Percentiles rank a stretch among this genome's conserved stretches.
Evolutionary conservation across 2,329 filamentous ascomycete species (phyloP).

Genomic region (Botrytis medusae): DNA sequence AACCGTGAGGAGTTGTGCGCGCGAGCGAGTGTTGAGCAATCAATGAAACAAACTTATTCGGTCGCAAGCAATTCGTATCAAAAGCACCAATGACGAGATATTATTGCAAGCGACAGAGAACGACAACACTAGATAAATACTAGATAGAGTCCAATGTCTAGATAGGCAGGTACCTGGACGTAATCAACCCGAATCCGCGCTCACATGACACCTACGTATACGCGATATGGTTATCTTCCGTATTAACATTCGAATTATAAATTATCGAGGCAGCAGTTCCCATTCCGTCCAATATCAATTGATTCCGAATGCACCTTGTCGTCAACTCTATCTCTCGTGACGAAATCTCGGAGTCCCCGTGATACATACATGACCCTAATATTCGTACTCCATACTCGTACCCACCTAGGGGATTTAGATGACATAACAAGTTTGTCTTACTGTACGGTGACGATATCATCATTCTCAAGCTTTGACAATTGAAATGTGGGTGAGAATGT

Average conservation of each 20-base stretch:
- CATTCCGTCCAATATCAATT: background rate
- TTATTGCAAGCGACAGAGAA: background rate
- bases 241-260: background rate
- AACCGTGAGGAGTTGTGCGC: background rate
- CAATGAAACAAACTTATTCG: background rate
- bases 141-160: background rate
- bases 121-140: too few species aligned
- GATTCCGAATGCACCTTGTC: background rate
- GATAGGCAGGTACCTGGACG: background rate
- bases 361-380: slow-evolving; percentile 5
- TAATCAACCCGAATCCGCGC: background rate
- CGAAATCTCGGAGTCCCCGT: slow-evolving; percentile 11
- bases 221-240: background rate
- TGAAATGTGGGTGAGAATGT: background rate
- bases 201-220: background rate
- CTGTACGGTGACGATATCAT: slow-evolving; percentile 1
- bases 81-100: background rate
- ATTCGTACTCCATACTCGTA: background rate
- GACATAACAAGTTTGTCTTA: slow-evolving; percentile 2
- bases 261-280: background rate
- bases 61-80: background rate
- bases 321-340: background rate
- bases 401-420: background rate
- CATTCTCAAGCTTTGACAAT: background rate
- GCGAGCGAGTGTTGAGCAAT: background rate